phyloP scores from a whole-genome alignment of 495 filamentous ascomycete genomes.

The Aspergillus sparsus region DNA sequence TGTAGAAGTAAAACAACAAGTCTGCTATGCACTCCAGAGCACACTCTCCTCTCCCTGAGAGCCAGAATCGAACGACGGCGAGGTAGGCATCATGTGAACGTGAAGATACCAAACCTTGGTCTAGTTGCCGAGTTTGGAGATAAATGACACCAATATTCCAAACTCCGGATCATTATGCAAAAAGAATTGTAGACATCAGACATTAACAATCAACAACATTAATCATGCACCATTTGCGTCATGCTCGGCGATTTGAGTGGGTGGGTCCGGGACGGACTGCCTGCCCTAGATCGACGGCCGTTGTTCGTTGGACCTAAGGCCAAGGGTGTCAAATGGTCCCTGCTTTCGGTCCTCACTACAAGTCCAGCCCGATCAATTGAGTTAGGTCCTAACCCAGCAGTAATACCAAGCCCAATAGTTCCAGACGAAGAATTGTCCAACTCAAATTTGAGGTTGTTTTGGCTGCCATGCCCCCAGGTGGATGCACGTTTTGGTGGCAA shows the following conservation, averaged over 20 bases:
- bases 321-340: slow-evolving; percentile 63
- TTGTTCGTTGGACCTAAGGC: slow-evolving; percentile 47
- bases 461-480: slow-evolving; percentile 41
- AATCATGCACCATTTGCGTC: slow-evolving; percentile 45
- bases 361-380: slow-evolving; percentile 73
- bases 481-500: slow-evolving; percentile 40
- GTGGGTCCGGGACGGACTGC: slow-evolving; percentile 47
- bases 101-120: background rate
- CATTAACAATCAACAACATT: slow-evolving; percentile 29
- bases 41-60: background rate
- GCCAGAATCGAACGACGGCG: slow-evolving; percentile 1
- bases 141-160: slow-evolving; percentile 4
- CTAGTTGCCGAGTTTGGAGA: background rate
- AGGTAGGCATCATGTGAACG: background rate
- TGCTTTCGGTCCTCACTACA: slow-evolving; percentile 76
- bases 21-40: slow-evolving; percentile 5
- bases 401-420: slow-evolving; percentile 51
- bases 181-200: slow-evolving; percentile 14
- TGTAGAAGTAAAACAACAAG: background rate
- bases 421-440: slow-evolving; percentile 57
- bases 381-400: slow-evolving; percentile 44
- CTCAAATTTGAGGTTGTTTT: slow-evolving; percentile 55
- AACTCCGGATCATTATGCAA: slow-evolving; percentile 6
- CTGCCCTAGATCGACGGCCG: slow-evolving; percentile 46
- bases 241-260: slow-evolving; percentile 45